phyloP scores from a whole-genome alignment of 2,329 filamentous ascomycete species.

The Colletotrichum spaethianum region DNA sequence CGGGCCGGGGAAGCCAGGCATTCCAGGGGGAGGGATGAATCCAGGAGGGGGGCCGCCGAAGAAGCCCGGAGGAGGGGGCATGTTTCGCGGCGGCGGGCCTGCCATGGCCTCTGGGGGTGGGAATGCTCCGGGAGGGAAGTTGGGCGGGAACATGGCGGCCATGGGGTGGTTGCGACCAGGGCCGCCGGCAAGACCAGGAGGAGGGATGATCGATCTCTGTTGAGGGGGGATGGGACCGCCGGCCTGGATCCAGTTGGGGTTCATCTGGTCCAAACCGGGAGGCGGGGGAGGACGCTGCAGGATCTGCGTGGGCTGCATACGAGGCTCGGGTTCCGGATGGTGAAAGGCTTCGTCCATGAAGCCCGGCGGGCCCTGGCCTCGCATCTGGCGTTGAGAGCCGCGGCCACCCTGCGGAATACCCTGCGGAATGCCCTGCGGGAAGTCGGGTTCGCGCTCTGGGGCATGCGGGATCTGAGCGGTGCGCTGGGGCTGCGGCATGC shows the following conservation, averaged over 20 bases:
- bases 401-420: constrained; percentile 50
- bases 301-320: constrained; percentile 73
- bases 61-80: constrained; percentile 72
- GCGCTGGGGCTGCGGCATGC: constrained; percentile 66
- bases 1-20: constrained; percentile 70
- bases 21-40: constrained; percentile 68
- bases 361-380: constrained; percentile 62
- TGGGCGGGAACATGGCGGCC: constrained; percentile 74
- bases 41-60: constrained; percentile 64
- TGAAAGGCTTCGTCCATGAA: constrained; percentile 70
- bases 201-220: constrained; percentile 66
- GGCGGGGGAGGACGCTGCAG: constrained; percentile 74
- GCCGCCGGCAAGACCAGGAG: constrained; percentile 68
- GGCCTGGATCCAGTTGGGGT: constrained; percentile 67
- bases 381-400: constrained; percentile 56
- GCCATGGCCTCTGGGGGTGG: constrained; percentile 64
- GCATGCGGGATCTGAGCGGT: constrained; percentile 62
- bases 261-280: constrained; percentile 73
- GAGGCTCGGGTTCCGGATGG: constrained; percentile 63
- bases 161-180: constrained; percentile 61
- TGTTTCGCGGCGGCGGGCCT: constrained; percentile 66
- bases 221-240: constrained; percentile 59
- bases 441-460: constrained; percentile 65
- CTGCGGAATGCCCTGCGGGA: constrained; percentile 46
- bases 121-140: constrained; percentile 67